phyloP scores from a whole-genome alignment of 2,329 filamentous ascomycete species.

The Hymenoscyphus scutula region DNA sequence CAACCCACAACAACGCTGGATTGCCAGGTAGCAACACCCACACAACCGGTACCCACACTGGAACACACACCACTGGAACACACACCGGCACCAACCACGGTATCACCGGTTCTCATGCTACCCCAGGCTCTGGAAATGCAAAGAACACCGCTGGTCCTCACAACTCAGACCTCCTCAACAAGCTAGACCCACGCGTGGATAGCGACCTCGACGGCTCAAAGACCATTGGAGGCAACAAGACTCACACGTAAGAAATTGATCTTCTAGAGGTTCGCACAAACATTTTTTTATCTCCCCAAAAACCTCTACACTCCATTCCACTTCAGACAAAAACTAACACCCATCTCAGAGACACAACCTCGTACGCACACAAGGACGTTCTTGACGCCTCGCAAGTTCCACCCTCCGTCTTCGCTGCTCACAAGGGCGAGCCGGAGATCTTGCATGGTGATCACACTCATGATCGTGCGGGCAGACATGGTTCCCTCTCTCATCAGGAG shows the following conservation, averaged over 20 bases:
- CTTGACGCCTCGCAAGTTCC: constrained; percentile 16
- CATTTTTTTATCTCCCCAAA: not conserved
- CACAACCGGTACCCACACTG: constrained; percentile 16
- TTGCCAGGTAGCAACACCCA: no score
- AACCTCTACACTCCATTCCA: not conserved
- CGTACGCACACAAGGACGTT: constrained; percentile 5
- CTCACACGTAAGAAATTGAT: constrained; percentile 36
- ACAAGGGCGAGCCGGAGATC: constrained; percentile 13
- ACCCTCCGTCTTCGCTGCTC: constrained; percentile 16
- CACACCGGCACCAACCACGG: constrained; percentile 32
- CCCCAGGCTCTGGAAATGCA: constrained; percentile 37
- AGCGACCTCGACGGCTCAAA: constrained; percentile 53
- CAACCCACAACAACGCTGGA: no score
- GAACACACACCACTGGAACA: constrained; percentile 11
- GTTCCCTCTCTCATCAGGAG: constrained; percentile 47
- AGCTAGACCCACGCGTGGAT: constrained; percentile 46
- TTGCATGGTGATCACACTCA: constrained; percentile 32
- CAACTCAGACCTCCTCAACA: constrained; percentile 53
- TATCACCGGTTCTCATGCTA: constrained; percentile 32
- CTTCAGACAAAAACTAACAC: not conserved
- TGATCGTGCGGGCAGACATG: constrained; percentile 47
- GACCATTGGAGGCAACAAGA: constrained; percentile 55
- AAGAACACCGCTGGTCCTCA: constrained; percentile 51
- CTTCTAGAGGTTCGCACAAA: not conserved
- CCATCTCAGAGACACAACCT: not conserved